Evolutionary conservation across 2,329 filamentous ascomycete genomes (phyloP).

Genomic region (Ceratocystis colombiana): DNA sequence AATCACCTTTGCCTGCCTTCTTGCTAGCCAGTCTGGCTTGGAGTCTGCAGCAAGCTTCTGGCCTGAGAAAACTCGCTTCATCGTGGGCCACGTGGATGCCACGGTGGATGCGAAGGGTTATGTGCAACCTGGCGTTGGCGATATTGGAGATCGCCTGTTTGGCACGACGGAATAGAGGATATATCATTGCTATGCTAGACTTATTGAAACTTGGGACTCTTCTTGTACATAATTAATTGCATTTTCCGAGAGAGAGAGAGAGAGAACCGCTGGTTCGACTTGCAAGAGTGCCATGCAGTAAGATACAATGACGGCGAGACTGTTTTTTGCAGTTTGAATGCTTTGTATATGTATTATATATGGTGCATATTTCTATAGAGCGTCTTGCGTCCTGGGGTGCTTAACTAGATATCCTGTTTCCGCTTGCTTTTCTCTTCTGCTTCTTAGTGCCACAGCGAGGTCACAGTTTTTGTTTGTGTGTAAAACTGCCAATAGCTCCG

Average conservation of each 20-base stretch:
- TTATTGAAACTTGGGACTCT: constrained; percentile 1
- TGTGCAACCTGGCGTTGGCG: constrained; percentile 81
- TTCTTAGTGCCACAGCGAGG: constrained; percentile 31
- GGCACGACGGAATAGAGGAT: constrained; percentile 22
- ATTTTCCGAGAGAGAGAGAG: background rate
- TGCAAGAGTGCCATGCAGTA: too few species aligned
- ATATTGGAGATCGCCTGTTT: constrained; percentile 84
- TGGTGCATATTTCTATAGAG: background rate
- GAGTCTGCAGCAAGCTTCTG: constrained; percentile 62
- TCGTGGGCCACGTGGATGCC: constrained; percentile 69
- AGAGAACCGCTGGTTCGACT: background rate
- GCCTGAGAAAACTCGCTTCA: constrained; percentile 67
- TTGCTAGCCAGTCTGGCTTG: constrained; percentile 65
- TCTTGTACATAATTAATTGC: constrained; percentile 23
- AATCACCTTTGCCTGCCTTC: constrained; percentile 64
- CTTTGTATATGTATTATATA: background rate
- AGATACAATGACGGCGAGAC: too few species aligned
- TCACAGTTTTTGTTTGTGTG: constrained; percentile 28
- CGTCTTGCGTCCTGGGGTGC: too few species aligned
- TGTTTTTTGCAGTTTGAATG: too few species aligned
- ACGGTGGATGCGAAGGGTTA: constrained; percentile 70
- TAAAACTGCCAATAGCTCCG: constrained; percentile 28
- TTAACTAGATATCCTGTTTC: background rate
- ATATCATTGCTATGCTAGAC: background rate
- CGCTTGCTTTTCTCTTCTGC: background rate